phyloP scores from a whole-genome alignment of 805 yeast genomes.

The Suhomyces xylopsoci region DNA sequence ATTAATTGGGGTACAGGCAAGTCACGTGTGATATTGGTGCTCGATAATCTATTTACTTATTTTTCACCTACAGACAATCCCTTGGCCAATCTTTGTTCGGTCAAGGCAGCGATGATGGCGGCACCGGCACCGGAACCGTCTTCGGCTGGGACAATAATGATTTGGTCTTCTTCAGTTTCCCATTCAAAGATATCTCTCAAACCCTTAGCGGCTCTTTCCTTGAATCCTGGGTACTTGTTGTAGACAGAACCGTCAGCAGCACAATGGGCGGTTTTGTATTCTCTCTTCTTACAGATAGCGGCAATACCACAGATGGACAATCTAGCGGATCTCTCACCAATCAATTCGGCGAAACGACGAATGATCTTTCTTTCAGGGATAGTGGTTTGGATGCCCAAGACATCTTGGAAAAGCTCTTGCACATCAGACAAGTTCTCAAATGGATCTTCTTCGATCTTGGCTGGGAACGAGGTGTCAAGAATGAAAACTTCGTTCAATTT shows the following conservation, averaged over 20 bases:
- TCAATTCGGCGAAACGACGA: slow-evolving; percentile 77
- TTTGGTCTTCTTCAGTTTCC: slow-evolving; percentile 70
- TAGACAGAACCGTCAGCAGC: slow-evolving; percentile 98
- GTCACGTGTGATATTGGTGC: background rate
- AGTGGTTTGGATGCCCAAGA: slow-evolving; percentile 64
- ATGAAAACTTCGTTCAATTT: slow-evolving; percentile 62
- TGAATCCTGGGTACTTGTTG: slow-evolving; percentile 90
- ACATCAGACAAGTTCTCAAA: slow-evolving; percentile 79
- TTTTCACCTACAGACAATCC: slow-evolving; percentile 64
- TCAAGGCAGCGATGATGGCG: slow-evolving; percentile 94
- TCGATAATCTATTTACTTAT: slow-evolving; percentile 4
- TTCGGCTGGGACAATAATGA: slow-evolving; percentile 85
- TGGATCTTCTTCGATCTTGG: slow-evolving; percentile 85
- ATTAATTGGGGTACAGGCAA: background rate
- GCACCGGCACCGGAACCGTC: slow-evolving; percentile 99
- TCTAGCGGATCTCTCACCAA: slow-evolving; percentile 91
- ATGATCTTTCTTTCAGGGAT: slow-evolving; percentile 76
- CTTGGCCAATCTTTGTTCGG: slow-evolving; percentile 70
- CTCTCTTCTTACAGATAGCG: slow-evolving; percentile 86
- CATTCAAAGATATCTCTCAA: slow-evolving; percentile 87
- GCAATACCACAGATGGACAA: slow-evolving; percentile 93
- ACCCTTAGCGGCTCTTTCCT: slow-evolving; percentile 83
- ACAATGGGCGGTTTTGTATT: slow-evolving; percentile 71
- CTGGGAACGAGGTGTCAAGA: slow-evolving; percentile 87
- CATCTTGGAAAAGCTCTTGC: slow-evolving; percentile 57